phyloP scores from a whole-genome alignment of 2,329 filamentous ascomycete genomes.

The Emmonsia crescens region DNA sequence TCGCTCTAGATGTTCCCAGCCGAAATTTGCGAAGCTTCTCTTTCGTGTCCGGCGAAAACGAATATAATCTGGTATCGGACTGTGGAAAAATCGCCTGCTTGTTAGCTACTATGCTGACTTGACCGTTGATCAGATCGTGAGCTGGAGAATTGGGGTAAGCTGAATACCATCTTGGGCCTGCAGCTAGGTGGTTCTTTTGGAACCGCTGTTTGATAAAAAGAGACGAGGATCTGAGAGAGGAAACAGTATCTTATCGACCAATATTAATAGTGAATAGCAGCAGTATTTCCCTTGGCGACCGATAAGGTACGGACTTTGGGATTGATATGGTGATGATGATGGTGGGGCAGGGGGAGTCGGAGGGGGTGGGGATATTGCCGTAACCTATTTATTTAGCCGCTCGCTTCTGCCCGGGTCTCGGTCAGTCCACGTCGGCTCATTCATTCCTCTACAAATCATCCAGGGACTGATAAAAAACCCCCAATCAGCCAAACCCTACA shows the following conservation, averaged over 20 bases:
- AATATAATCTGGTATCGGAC: conserved; percentile 83
- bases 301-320: not conserved
- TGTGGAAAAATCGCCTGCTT: conserved; percentile 27
- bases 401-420: not conserved
- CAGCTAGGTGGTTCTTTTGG: not conserved
- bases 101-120: not conserved
- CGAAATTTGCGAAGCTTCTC: conserved; percentile 90
- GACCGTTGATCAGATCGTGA: not conserved
- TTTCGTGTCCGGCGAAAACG: conserved; percentile 82
- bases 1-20: conserved; percentile 75
- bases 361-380: too few relatives aligned
- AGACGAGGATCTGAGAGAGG: not conserved
- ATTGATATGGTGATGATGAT: not conserved
- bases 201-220: not conserved
- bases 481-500: not conserved
- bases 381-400: not conserved
- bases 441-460: not conserved
- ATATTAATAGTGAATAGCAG: not conserved
- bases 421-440: conserved; percentile 1
- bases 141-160: not conserved
- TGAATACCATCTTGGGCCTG: not conserved
- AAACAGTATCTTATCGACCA: not conserved
- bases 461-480: not conserved
- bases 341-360: conserved; percentile 3
- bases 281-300: not conserved